A percentile compares a stretch with the other conserved stretches of the same genome.
phyloP scores from a whole-genome alignment of 1,284 basidiomycete genomes.

The Puccinia triticina region DNA sequence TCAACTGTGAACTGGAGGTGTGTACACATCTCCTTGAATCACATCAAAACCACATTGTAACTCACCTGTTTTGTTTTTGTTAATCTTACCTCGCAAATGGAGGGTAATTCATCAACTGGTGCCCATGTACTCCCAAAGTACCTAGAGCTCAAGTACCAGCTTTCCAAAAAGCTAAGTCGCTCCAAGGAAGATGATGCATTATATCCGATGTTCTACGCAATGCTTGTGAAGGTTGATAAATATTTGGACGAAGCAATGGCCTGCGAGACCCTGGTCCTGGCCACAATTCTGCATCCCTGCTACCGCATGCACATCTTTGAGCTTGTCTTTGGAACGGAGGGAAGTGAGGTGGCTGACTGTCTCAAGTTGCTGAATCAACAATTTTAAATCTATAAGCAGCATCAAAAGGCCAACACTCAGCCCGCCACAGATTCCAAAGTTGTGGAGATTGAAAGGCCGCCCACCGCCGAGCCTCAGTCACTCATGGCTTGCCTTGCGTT shows the following conservation, averaged over 20 bases:
- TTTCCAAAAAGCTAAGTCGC: too few relatives aligned
- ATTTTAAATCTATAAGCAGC: background rate
- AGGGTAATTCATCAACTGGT: background rate
- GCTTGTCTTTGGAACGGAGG: background rate
- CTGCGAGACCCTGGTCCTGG: background rate
- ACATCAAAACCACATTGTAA: too few relatives aligned
- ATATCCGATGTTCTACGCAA: background rate
- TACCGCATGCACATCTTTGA: constrained; percentile 3
- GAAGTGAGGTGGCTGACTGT: background rate
- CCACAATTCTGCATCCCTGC: too few relatives aligned
- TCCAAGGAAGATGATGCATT: too few relatives aligned
- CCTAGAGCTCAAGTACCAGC: background rate
- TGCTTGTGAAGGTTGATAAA: background rate
- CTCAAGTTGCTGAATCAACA: background rate
- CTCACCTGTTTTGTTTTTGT: background rate
- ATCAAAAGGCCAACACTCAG: background rate
- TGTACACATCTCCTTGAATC: too few relatives aligned
- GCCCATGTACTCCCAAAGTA: constrained; percentile 6
- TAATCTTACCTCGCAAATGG: background rate
- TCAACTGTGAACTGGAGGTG: background rate
- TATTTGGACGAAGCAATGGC: background rate
- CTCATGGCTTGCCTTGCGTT: background rate
- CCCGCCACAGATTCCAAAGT: background rate
- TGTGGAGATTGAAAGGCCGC: too few relatives aligned
- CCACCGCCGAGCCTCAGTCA: background rate